Base-by-base conservation (phyloP, 2,329 filamentous ascomycete genomes). In the Arthrobotrys sinensis region DNA sequence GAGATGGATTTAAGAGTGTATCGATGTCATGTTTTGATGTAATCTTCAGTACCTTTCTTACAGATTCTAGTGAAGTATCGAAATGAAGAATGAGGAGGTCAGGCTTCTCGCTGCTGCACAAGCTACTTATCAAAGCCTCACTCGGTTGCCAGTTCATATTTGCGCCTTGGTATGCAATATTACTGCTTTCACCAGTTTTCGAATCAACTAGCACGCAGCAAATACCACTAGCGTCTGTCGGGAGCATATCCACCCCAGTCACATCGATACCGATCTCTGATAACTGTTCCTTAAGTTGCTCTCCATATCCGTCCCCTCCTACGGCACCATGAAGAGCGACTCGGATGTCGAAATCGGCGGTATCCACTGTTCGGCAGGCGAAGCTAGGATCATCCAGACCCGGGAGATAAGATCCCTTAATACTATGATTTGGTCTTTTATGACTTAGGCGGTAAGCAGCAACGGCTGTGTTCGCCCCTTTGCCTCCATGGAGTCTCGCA, bases 141-240 rank as follows among this genome's bases (percentile, higher is more conserved):
- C 16, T 55, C 12, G 50, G 50, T 12, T 34, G 50, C 32, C 32
- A 34, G 5, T 55, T 32, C 6, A 55, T 55, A 19, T 55, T n/a
- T n/a, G 50, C 24, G 34, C 21, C 50, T 55, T 32, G 50, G 21
- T 55, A 55, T n/a, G 50, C 50, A 14, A 55, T 36, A 36, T 55
- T 55, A 34, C 50, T 55, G 24, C 14, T 32, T 11, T 34, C 16
- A 4, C 50, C 32, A 12, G 50, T 34, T 19, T 5, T 34, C 10
- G 24, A 12, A 34, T 34, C 14, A 19, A 55, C 50, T n/a, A 36
- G 3, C 3, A 34, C 32, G 50, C 32, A 55, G 21, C 32, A 55
- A 34, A 55, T 55, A 1, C 50, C 32, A 16, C 12, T 55, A 4
- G 6, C 3, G 5, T 12, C n/a, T 7, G 5, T 32, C 12, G 50